Conservation (phyloP, 148 eudicot genomes). For the Suaeda aralocaspica region DNA sequence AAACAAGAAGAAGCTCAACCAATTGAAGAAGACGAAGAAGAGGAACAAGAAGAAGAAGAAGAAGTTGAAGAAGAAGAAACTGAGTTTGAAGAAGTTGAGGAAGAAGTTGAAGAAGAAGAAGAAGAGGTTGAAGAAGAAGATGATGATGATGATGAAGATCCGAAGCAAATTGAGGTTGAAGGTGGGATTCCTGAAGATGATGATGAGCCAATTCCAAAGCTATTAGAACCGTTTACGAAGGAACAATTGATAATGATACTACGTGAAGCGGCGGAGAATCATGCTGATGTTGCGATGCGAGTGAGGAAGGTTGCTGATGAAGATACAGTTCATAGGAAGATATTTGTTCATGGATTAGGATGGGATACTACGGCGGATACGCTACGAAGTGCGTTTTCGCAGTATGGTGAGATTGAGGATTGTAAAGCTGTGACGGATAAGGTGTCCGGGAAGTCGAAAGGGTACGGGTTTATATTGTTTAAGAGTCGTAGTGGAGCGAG, state of each 20-base stretch:
- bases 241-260: slow-evolving; percentile 53
- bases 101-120: slow-evolving; percentile 10
- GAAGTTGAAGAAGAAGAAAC: slow-evolving; percentile 12
- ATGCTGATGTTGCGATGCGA: slow-evolving; percentile 38
- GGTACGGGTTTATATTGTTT: slow-evolving; percentile 77
- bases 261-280: slow-evolving; percentile 50
- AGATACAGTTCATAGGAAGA: slow-evolving; percentile 78
- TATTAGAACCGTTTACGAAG: slow-evolving; percentile 78
- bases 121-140: slow-evolving; percentile 27
- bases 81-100: slow-evolving; percentile 26
- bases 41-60: slow-evolving; percentile 15
- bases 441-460: slow-evolving; percentile 71
- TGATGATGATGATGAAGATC: slow-evolving; percentile 27
- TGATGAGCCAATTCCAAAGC: slow-evolving; percentile 60
- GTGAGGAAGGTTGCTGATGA: slow-evolving; percentile 58
- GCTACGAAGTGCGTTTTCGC: slow-evolving; percentile 37
- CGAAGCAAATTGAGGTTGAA: slow-evolving; percentile 15
- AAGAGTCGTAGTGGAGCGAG: slow-evolving; percentile 61
- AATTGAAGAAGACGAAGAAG: slow-evolving; percentile 8
- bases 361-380: slow-evolving; percentile 85
- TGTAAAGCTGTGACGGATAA: slow-evolving; percentile 78
- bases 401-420: slow-evolving; percentile 86
- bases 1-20: slow-evolving; percentile 1
- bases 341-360: slow-evolving; percentile 85
- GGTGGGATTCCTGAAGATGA: slow-evolving; percentile 31